Conservation (phyloP, 352 stramenopile species). For the Globisporangium apiculatum region DNA sequence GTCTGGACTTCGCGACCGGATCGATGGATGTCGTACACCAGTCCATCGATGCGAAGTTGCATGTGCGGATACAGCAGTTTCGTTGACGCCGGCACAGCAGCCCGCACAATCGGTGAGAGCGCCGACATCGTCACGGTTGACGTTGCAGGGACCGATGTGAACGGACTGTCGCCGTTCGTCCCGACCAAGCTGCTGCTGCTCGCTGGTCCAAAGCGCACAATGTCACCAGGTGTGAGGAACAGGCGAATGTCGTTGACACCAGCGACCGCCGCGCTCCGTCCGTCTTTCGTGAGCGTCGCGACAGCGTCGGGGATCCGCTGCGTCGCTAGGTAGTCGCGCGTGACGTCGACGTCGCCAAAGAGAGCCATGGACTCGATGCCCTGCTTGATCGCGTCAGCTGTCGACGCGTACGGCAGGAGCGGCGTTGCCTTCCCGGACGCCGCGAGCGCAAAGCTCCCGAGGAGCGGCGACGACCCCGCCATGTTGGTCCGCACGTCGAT, state of each 20-base stretch:
- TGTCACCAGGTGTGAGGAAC: conserved; percentile 51
- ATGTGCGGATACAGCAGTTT: conserved; percentile 71
- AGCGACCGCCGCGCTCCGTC: conserved; percentile 29
- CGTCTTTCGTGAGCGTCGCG: conserved; percentile 51
- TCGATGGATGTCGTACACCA: conserved; percentile 79
- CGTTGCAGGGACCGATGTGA: conserved; percentile 35
- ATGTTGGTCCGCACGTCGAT: conserved; percentile 52
- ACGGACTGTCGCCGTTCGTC: conserved; percentile 58
- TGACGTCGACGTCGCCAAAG: conserved; percentile 69
- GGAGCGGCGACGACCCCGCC: conserved; percentile 38
- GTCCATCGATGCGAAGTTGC: conserved; percentile 83
- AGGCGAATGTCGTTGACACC: conserved; percentile 58
- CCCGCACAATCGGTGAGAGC: conserved; percentile 42
- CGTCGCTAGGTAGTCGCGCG: conserved; percentile 33
- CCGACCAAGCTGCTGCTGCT: conserved; percentile 33
- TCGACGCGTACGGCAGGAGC: conserved; percentile 44
- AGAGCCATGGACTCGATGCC: conserved; percentile 72
- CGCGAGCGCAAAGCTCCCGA: conserved; percentile 46
- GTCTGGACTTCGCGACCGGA: conserved; percentile 91
- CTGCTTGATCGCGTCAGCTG: conserved; percentile 53
- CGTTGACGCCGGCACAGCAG: conserved; percentile 21
- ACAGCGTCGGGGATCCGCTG: conserved; percentile 51
- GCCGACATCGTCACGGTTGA: conserved; percentile 36
- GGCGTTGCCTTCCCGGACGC: conserved; percentile 33
- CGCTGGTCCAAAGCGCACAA: conserved; percentile 52